Conservation (phyloP, 73 alveolate species). For the Urostyla sp. region DNA sequence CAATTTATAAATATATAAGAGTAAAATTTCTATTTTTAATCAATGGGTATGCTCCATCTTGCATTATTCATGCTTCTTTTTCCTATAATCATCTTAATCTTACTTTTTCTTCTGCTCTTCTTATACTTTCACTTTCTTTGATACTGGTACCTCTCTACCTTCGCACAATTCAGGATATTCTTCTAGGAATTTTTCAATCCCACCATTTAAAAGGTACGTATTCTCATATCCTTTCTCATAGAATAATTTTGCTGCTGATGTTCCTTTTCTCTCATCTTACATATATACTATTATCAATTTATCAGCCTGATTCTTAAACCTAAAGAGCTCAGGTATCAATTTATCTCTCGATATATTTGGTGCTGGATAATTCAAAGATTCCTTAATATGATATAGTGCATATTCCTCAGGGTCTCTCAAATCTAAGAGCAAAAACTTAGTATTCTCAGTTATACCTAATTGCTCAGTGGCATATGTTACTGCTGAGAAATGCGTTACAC, state of each 20-base stretch:
- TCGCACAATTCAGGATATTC: constrained; percentile 71
- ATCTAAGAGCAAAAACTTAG: constrained; percentile 85
- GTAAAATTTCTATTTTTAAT: neutral
- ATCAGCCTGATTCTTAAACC: constrained; percentile 87
- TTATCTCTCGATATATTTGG: constrained; percentile 87
- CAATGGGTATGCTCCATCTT: neutral
- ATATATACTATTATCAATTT: constrained; percentile 85
- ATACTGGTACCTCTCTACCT: constrained; percentile 65
- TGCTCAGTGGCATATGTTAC: constrained; percentile 87
- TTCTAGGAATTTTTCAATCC: constrained; percentile 77
- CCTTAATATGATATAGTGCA: constrained; percentile 80
- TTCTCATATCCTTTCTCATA: constrained; percentile 91
- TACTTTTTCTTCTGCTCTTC: constrained; percentile 11
- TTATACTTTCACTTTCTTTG: neutral
- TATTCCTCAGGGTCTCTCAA: constrained; percentile 89
- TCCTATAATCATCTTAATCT: constrained; percentile 3
- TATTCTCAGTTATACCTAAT: constrained; percentile 78
- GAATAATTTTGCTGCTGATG: constrained; percentile 73
- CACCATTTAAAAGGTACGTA: constrained; percentile 85
- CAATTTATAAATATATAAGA: neutral
- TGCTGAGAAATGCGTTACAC: constrained; percentile 73
- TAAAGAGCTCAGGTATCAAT: constrained; percentile 74
- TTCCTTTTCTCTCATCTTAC: constrained; percentile 88
- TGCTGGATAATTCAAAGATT: constrained; percentile 83
- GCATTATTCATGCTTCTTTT: constrained; percentile 47